phyloP scores from a whole-genome alignment of 2,329 filamentous ascomycete genomes.

The Hysterium pulicare region DNA sequence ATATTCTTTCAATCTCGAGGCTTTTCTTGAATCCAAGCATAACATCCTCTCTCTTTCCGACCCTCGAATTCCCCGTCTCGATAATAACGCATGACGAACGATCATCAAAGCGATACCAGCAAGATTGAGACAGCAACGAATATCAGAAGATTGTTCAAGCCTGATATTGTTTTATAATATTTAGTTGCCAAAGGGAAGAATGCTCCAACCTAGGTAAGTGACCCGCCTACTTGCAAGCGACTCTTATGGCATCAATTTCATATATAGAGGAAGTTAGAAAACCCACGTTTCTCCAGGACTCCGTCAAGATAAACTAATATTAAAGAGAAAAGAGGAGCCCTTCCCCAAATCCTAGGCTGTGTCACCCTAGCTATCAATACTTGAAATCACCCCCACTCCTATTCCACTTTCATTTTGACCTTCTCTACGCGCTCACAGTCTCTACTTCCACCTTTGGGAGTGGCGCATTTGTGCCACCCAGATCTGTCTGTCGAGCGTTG shows the following conservation, averaged over 20 bases:
- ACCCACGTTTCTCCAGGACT: neutral
- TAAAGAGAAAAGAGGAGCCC: neutral
- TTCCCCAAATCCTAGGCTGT: neutral
- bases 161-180: too few species aligned
- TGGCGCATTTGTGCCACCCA: conserved; percentile 69
- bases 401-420: conserved; percentile 1
- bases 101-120: too few species aligned
- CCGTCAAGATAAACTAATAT: neutral
- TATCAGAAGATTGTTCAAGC: too few species aligned
- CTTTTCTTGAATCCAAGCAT: too few species aligned
- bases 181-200: too few species aligned
- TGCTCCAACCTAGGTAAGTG: too few species aligned
- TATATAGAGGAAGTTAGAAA: neutral
- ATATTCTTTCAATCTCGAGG: too few species aligned
- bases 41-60: too few species aligned
- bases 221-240: too few species aligned
- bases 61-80: too few species aligned
- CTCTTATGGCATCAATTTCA: conserved; percentile 4
- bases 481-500: conserved; percentile 67
- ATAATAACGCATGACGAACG: too few species aligned
- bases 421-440: conserved; percentile 40
- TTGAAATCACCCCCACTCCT: neutral
- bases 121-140: too few species aligned
- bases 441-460: conserved; percentile 65
- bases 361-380: neutral